Percentiles rank a stretch among this genome's conserved stretches.
Evolutionary conservation across 2,329 filamentous ascomycete species (phyloP).

Genomic region (Ceratocystis harringtonii): DNA sequence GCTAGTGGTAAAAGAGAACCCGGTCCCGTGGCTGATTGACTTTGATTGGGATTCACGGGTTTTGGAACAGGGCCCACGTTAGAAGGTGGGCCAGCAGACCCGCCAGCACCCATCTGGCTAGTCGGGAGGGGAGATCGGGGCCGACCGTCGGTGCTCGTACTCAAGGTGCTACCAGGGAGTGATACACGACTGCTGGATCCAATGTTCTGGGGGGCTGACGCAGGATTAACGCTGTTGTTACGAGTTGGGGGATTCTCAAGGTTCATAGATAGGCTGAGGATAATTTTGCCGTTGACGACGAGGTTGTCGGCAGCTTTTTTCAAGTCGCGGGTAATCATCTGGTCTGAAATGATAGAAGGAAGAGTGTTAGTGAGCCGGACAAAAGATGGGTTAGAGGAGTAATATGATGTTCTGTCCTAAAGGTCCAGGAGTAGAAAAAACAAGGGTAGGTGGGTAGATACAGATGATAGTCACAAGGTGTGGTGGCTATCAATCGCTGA

Average conservation of each 20-base stretch:
- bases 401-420: too few species aligned
- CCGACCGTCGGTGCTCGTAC: slow-evolving; percentile 21
- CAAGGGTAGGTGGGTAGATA: too few species aligned
- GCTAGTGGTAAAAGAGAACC: slow-evolving; percentile 16
- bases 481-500: too few species aligned
- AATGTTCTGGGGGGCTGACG: slow-evolving; percentile 17
- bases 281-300: slow-evolving; percentile 93
- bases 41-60: slow-evolving; percentile 33
- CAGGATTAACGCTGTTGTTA: slow-evolving; percentile 17
- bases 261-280: slow-evolving; percentile 91
- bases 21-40: slow-evolving; percentile 23
- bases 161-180: slow-evolving; percentile 28
- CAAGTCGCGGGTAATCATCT: slow-evolving; percentile 94
- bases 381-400: too few species aligned
- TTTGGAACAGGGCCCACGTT: slow-evolving; percentile 29
- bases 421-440: too few species aligned
- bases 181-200: slow-evolving; percentile 29
- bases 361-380: slow-evolving; percentile 5
- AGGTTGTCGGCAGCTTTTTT: slow-evolving; percentile 98
- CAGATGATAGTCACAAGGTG: too few species aligned
- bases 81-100: slow-evolving; percentile 25
- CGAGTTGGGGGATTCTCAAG: slow-evolving; percentile 53
- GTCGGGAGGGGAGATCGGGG: slow-evolving; percentile 30
- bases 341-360: slow-evolving; percentile 41
- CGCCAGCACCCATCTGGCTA: slow-evolving; percentile 26